Evolutionary conservation across 139 green algal species (phyloP), one percentile per base, ranked within the genome.

Genomic region (Astrephomene gubernaculifera): DNA sequence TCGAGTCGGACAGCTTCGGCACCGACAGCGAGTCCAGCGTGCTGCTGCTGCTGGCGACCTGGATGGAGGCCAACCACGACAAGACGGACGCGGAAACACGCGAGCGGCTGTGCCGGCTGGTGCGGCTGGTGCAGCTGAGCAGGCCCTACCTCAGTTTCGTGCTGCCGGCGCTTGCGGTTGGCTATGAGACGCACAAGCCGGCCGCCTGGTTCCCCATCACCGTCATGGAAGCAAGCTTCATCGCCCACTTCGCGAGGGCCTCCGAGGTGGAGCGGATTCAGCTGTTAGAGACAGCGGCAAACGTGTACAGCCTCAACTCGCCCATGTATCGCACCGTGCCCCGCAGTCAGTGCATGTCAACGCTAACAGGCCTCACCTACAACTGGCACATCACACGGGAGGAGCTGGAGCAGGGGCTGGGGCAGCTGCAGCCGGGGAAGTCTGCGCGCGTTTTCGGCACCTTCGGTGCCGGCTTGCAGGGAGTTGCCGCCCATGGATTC

Each of bases 121-220:
- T 81, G 6, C 73, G 73, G 36, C 73, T 81, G 35, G 35, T n/a
- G 53, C 73, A 81, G 21, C 24, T 69, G 52, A 70, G 53, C 73
- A 35, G 73, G n/a, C 33, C 73, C 27, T 81, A 81, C 73, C 73
- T 41, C 29, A 39, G 36, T 49, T 49, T 49, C 21, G 33, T 80
- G 19, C 53, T 81, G 53, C 73, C 73, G 19, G 53, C 53, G 7
- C 73, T 81, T 35, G 73, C 72, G 31, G 29, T 29, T 1, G 71
- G 64, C 44, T 29, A 44, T 27, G 44, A 64, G 29, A 41, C n/a
- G 3, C 27, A 31, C 8, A 12, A 7, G 24, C 71, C 43, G 9
- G n/a, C 43, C 22, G 71, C 27, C 44, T 79, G 71, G 71, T 63
- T 79, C 29, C 44, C 71, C 1, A n/a, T 79, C 10, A n/a, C 31